These are phyloP conservation scores for Scleroderma citrinum DNA, from an alignment of 768 basidiomycete species.

Conservation along the genomic window DNA sequence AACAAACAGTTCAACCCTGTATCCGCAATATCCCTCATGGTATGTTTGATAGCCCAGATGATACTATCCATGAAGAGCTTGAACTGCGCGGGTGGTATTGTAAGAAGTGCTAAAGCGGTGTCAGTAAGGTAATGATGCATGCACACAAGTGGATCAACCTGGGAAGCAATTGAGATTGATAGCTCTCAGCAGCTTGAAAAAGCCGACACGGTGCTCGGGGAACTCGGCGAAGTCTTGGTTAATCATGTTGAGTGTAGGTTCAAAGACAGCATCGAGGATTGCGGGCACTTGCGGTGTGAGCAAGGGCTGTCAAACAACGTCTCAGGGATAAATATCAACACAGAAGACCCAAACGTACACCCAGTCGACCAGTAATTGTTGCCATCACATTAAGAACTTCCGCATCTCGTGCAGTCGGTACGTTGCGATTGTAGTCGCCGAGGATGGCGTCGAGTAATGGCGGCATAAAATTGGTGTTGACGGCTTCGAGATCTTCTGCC, in stretches of 20 bases:
- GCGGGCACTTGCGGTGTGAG: constrained; percentile 93
- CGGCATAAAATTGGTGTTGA: constrained; percentile 90
- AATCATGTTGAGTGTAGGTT: constrained; percentile 96
- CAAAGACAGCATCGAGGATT: constrained; percentile 94
- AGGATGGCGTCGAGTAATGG: constrained; percentile 93
- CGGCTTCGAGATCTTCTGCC: constrained; percentile 92
- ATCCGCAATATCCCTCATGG: constrained; percentile 97
- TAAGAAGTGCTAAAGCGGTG: constrained; percentile 53
- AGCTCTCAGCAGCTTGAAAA: constrained; percentile 91
- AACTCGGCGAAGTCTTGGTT: constrained; percentile 99
- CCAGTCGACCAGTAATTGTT: constrained; percentile 83
- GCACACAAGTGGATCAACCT: constrained; percentile 44
- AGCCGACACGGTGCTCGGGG: constrained; percentile 95
- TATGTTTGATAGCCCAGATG: constrained; percentile 99
- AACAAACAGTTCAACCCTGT: constrained; percentile 68
- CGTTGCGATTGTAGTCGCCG: constrained; percentile 95
- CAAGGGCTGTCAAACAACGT: constrained; percentile 47
- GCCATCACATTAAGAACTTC: constrained; percentile 98
- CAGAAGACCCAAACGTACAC: constrained; percentile 47
- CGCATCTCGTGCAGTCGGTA: constrained; percentile 88
- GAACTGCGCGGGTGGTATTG: constrained; percentile 87
- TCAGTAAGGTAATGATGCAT: not conserved
- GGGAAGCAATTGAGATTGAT: constrained; percentile 96
- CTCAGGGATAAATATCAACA: not conserved
- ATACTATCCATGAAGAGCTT: constrained; percentile 98